These are phyloP conservation scores for Rhodotorula sp. DNA, from an alignment of 1,284 basidiomycete genomes.

Conservation along the genomic window DNA sequence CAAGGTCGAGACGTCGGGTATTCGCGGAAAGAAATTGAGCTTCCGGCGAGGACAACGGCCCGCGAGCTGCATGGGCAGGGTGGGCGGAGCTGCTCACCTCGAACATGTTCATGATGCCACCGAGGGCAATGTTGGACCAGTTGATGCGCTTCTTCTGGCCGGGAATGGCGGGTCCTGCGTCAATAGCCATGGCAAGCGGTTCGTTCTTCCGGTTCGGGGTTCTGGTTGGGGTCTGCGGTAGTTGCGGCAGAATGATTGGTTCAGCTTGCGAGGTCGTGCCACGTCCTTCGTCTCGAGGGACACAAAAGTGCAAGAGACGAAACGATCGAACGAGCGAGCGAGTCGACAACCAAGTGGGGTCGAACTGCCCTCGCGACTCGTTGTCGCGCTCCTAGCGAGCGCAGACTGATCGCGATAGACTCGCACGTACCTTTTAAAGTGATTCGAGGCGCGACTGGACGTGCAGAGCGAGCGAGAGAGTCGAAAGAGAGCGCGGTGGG, in stretches of 20 bases:
- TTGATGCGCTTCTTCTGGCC: constrained; percentile 84
- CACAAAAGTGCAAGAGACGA: no score
- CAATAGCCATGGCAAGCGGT: constrained; percentile 14
- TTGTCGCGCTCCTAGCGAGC: background rate
- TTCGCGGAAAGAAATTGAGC: background rate
- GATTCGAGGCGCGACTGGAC: background rate
- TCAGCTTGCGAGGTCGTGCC: no score
- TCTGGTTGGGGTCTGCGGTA: background rate
- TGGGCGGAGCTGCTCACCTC: background rate
- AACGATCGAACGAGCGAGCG: no score
- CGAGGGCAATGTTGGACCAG: constrained; percentile 99
- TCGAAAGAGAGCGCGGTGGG: background rate
- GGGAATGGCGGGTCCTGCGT: constrained; percentile 50
- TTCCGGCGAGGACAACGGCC: background rate
- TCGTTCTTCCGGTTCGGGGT: background rate
- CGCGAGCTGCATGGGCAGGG: background rate
- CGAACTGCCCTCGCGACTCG: background rate
- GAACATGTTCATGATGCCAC: constrained; percentile 90
- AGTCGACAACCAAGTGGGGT: background rate
- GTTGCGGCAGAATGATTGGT: no score
- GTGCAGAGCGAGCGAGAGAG: background rate
- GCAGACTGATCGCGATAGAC: background rate
- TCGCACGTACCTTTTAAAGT: background rate
- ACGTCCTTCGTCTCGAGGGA: no score
- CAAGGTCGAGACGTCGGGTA: background rate